Conservation (phyloP, 805 yeast genomes). For the Ogataea neopini region DNA sequence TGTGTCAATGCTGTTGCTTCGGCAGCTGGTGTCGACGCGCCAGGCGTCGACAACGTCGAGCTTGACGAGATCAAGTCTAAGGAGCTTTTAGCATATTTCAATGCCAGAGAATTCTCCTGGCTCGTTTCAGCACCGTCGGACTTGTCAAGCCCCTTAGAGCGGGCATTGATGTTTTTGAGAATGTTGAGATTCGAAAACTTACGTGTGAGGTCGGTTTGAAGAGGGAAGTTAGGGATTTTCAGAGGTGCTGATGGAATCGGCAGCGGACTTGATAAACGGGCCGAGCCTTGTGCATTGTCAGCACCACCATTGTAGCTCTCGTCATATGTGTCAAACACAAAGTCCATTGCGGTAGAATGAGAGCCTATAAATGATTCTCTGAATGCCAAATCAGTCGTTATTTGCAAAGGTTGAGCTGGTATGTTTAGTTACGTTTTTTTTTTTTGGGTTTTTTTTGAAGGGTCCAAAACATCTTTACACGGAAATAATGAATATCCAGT, state of each 20-base stretch:
- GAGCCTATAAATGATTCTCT: not conserved
- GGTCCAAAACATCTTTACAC: not conserved
- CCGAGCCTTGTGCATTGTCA: constrained; percentile 1
- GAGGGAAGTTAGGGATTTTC: constrained; percentile 38
- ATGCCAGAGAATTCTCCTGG: constrained; percentile 34
- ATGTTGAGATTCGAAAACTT: constrained; percentile 38
- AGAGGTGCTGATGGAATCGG: constrained; percentile 44
- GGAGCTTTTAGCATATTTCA: constrained; percentile 51
- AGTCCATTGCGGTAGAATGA: constrained; percentile 30
- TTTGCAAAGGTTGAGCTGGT: not conserved
- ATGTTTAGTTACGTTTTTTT: not conserved
- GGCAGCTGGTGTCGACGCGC: constrained; percentile 7
- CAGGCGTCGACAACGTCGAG: constrained; percentile 5
- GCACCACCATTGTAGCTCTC: constrained; percentile 13
- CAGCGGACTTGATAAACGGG: constrained; percentile 10
- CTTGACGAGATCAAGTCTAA: constrained; percentile 35
- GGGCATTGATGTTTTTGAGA: constrained; percentile 28
- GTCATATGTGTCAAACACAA: constrained; percentile 30
- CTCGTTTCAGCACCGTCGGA: constrained; percentile 10
- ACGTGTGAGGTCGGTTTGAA: constrained; percentile 38
- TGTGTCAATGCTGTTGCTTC: not conserved
- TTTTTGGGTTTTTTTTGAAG: not conserved
- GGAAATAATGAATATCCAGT: not conserved
- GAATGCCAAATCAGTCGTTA: constrained; percentile 39
- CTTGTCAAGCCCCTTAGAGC: constrained; percentile 9